Evolutionary conservation across 2,329 filamentous ascomycete genomes (phyloP).

Genomic region (Claviceps quebecensis): DNA sequence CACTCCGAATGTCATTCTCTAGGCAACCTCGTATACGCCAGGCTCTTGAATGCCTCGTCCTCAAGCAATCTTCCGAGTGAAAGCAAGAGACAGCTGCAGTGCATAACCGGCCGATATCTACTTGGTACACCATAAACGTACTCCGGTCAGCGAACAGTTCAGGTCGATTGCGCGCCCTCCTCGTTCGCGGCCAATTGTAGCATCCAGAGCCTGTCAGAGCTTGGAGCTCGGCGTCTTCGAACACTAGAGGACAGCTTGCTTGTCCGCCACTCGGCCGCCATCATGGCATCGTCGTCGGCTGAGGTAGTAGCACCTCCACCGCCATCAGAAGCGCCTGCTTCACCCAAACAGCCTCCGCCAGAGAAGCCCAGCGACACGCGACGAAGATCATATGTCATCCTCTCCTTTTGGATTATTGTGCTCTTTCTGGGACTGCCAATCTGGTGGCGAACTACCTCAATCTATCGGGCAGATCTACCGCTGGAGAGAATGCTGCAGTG

Average conservation of each 20-base stretch:
- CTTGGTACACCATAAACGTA: background rate
- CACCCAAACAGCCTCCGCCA: slow-evolving; percentile 46
- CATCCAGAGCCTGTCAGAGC: background rate
- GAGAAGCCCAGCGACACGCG: slow-evolving; percentile 58
- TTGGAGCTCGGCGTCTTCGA: background rate
- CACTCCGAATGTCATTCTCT: background rate
- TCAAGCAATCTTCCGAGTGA: background rate
- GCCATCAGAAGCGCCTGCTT: slow-evolving; percentile 4
- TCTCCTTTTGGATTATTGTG: slow-evolving; percentile 85
- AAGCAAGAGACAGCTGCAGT: background rate
- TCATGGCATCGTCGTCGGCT: slow-evolving; percentile 7
- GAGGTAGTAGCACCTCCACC: slow-evolving; percentile 9
- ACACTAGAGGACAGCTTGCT: background rate
- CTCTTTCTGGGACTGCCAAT: slow-evolving; percentile 73
- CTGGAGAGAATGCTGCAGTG: slow-evolving; percentile 75
- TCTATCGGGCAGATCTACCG: slow-evolving; percentile 75
- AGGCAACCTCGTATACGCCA: background rate
- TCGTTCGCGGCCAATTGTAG: background rate
- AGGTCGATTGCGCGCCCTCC: background rate
- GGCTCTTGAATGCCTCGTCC: background rate
- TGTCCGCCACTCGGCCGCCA: background rate
- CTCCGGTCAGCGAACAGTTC: background rate
- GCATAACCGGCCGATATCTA: background rate
- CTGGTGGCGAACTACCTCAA: slow-evolving; percentile 92
- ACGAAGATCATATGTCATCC: slow-evolving; percentile 59